Conservation (phyloP, 2,329 filamentous ascomycete genomes). For the Fusarium metavorans region DNA sequence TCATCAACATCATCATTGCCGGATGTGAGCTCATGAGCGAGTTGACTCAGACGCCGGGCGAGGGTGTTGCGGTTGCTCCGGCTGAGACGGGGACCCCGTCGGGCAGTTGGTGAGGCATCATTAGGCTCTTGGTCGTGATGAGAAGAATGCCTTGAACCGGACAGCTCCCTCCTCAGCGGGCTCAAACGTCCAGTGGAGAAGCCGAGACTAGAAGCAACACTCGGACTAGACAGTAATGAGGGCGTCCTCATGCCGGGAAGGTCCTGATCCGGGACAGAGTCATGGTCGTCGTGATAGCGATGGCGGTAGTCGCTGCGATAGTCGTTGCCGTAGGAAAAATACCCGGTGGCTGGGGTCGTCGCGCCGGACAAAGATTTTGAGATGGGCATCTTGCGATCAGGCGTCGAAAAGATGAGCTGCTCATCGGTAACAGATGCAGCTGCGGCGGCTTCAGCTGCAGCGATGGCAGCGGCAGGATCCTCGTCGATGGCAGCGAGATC, state of each 20-base stretch:
- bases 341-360: slow-evolving; percentile 40
- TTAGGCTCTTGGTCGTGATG: slow-evolving; percentile 34
- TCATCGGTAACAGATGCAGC: slow-evolving; percentile 35
- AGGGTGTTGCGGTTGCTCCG: slow-evolving; percentile 53
- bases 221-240: slow-evolving; percentile 49
- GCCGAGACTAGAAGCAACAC: slow-evolving; percentile 49
- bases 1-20: slow-evolving; percentile 52
- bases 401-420: slow-evolving; percentile 42
- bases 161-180: slow-evolving; percentile 48
- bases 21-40: slow-evolving; percentile 54
- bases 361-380: slow-evolving; percentile 30
- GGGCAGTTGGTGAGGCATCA: slow-evolving; percentile 41
- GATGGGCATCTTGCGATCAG: slow-evolving; percentile 40
- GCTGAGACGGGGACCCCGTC: slow-evolving; percentile 20
- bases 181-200: slow-evolving; percentile 48
- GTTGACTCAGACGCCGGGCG: slow-evolving; percentile 54
- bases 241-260: slow-evolving; percentile 43
- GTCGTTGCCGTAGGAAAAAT: slow-evolving; percentile 39
- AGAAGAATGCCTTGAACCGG: slow-evolving; percentile 37
- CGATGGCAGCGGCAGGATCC: slow-evolving; percentile 42
- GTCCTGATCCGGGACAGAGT: slow-evolving; percentile 35
- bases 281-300: slow-evolving; percentile 43
- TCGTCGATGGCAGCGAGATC: slow-evolving; percentile 44
- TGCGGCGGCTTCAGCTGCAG: slow-evolving; percentile 39
- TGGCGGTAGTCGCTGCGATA: slow-evolving; percentile 42